Evolutionary conservation across 768 basidiomycete genomes (phyloP), one percentile per base, ranked within the genome.

Genomic region (Tulasnella calospora): DNA sequence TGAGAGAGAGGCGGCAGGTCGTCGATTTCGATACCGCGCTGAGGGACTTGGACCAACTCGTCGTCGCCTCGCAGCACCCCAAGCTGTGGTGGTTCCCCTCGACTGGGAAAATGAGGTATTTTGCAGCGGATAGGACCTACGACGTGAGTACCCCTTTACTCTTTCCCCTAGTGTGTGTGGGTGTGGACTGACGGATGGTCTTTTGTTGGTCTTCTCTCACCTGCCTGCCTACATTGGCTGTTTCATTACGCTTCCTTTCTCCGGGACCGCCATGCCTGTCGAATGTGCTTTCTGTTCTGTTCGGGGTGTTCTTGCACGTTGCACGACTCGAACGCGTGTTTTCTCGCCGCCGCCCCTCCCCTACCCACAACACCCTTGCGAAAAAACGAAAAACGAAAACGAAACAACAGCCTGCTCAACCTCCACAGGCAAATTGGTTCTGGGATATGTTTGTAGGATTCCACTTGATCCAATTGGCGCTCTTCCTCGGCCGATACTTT

Each of bases 41-140:
- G 76, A 81, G 84, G 38, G 84, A 87, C 75, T 82, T 94, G n/a
- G 89, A 92, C 78, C 79, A 83, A 3, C 83, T 93, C 73, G 89
- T 87, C 38, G 82, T 81, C 73, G 86, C 90, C n/a, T 91, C 93
- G 2, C 90, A 99, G 84, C 95, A 98, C 83, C 93, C 94, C n/a
- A 88, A 95, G 23, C 87, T 95, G 23, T 98, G 94, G 94, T 99
- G 96, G 96, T 97, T 91, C 85, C 95, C 96, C 2, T 92, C 41
- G 88, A 94, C 85, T 89, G 96, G 79, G 94, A 94, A 7, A 83
- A 83, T 76, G 92, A 94, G 87, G 96, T 96, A 84, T 82, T 88
- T 76, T 51, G 78, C 44, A 17, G 77, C 77, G 41, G 46, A 72
- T 69, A 74, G 79, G 71, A 78, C 80, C 27, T 74, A 72, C 73